phyloP scores from a whole-genome alignment of 345 rosid species.

The Moricandia moricandioides region DNA sequence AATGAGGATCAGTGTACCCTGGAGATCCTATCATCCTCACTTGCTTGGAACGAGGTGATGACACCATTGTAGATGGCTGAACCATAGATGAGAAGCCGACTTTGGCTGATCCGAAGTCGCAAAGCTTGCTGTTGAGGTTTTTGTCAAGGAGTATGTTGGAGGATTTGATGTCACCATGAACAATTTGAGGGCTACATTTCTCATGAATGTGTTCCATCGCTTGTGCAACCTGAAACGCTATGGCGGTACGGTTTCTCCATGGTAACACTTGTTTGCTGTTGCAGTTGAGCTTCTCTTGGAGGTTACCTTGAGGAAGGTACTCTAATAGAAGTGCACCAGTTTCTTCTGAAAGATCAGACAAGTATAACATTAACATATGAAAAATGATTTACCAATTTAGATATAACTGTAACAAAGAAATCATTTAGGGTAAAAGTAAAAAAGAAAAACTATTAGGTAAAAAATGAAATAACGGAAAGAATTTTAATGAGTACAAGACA shows the following conservation, averaged over 20 bases:
- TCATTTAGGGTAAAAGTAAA: background rate
- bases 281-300: constrained; percentile 66
- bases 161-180: constrained; percentile 82
- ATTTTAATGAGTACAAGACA: constrained; percentile 22
- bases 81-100: constrained; percentile 78
- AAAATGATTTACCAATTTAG: background rate
- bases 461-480: constrained; percentile 3
- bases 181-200: constrained; percentile 63
- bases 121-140: constrained; percentile 65
- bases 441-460: background rate
- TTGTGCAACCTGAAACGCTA: constrained; percentile 66
- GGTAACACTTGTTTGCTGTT: constrained; percentile 41
- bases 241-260: constrained; percentile 59
- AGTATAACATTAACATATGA: background rate
- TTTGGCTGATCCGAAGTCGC: constrained; percentile 84
- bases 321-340: constrained; percentile 72
- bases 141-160: constrained; percentile 77
- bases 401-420: background rate
- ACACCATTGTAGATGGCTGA: constrained; percentile 34
- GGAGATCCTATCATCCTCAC: constrained; percentile 80
- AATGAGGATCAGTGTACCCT: constrained; percentile 87
- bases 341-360: constrained; percentile 45
- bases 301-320: constrained; percentile 63
- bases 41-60: constrained; percentile 42
- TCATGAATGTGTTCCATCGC: constrained; percentile 82